Evolutionary conservation across 169 alveolate species (phyloP), one percentile per base, ranked within the genome.

Genomic region (Plasmodium reichenowi): DNA sequence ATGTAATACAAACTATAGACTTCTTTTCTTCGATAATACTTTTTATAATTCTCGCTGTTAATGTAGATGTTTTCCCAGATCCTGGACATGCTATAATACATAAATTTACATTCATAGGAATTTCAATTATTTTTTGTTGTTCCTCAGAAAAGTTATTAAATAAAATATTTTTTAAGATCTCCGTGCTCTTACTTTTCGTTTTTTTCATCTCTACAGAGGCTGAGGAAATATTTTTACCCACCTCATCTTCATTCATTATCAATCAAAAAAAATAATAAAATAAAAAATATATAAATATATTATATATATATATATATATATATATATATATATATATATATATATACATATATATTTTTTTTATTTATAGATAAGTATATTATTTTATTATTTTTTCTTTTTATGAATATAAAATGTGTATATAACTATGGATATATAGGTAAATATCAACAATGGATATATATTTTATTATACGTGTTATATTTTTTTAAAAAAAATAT

Each of bases 21-120:
- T 89, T 66, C 38, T 89, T 72, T 15, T 74, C 89, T 54, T 75
- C 72, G 26, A 91, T 59, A 2, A 95, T 80, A 62, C 94, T 93
- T 76, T 80, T 88, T 26, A 95, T 93, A 13, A 95, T 93, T 74
- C 96, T 90, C 17, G 94, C 83, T 29, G 96, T 95, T 91, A 95
- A 76, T 26, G 95, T 95, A 47, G 93, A 91, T 9, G 97, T 95
- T 89, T 95, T 95, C 0, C 97, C 97, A 6, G 96, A 88, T 13
- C 97, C 97, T 64, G 97, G 96, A 3, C 96, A 95, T 2, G 97
- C 97, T 2, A 93, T 90, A 13, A 95, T 95, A 24, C 92, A 67
- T 62, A 94, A 68, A 60, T 94, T 91, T 26, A 75, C 68, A 7
- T 92, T 93, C 45, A 89, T 71, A 64, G 78, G 89, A 45, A 74